phyloP scores from a whole-genome alignment of 1,139 yeast genomes.

The Kazachstania sp. region DNA sequence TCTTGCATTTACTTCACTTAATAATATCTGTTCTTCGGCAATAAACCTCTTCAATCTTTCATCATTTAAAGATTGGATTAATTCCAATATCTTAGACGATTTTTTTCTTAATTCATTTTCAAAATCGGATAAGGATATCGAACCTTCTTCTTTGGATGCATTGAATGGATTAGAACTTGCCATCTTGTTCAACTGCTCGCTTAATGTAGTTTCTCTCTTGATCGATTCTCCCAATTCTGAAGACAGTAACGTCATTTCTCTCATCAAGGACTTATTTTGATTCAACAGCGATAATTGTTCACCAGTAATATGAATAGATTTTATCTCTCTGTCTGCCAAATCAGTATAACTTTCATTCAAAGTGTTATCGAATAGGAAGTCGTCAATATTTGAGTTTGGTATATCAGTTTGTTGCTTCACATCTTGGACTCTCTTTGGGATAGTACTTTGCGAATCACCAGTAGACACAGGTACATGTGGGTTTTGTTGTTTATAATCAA shows the following conservation, averaged over 20 bases:
- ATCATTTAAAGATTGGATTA: slow-evolving; percentile 51
- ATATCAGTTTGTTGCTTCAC: neutral
- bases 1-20: slow-evolving; percentile 45
- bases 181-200: slow-evolving; percentile 35
- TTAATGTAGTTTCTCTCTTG: slow-evolving; percentile 53
- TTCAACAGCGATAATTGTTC: slow-evolving; percentile 57
- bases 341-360: slow-evolving; percentile 8
- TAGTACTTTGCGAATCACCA: neutral
- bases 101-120: slow-evolving; percentile 37
- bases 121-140: slow-evolving; percentile 15
- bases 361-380: slow-evolving; percentile 21
- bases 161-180: slow-evolving; percentile 1
- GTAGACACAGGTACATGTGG: neutral
- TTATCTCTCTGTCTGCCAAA: slow-evolving; percentile 4
- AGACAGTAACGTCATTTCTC: slow-evolving; percentile 59
- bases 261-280: slow-evolving; percentile 48
- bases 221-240: slow-evolving; percentile 66
- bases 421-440: neutral
- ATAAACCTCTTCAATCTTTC: slow-evolving; percentile 59
- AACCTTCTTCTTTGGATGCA: slow-evolving; percentile 5
- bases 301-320: slow-evolving; percentile 37
- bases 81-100: slow-evolving; percentile 40
- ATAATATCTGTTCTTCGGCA: slow-evolving; percentile 59
- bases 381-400: slow-evolving; percentile 9
- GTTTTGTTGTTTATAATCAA: slow-evolving; percentile 4